Percentiles rank a stretch among this genome's conserved stretches.
Evolutionary conservation across 1,139 yeast genomes (phyloP).

Genomic region (Sugiyamaella castrensis): DNA sequence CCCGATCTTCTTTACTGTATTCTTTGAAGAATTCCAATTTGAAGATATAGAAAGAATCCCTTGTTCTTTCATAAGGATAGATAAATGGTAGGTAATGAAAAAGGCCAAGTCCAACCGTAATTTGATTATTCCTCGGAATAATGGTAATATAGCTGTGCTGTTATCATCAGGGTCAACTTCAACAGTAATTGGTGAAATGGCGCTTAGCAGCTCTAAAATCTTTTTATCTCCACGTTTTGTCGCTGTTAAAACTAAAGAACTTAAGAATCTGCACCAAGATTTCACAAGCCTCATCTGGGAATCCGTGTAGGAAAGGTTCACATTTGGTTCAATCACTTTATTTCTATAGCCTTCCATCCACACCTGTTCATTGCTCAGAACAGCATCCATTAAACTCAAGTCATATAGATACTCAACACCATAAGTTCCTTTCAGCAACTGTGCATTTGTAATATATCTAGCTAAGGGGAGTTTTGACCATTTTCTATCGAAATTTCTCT

Average conservation of each 20-base stretch:
- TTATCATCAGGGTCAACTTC: conserved; percentile 55
- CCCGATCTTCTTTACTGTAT: too few species aligned
- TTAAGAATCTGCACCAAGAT: conserved; percentile 73
- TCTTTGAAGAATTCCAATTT: too few species aligned
- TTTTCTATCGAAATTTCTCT: conserved; percentile 45
- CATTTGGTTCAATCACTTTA: conserved; percentile 57
- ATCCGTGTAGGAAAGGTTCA: conserved; percentile 60
- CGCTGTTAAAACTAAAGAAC: conserved; percentile 55
- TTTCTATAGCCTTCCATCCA: conserved; percentile 54
- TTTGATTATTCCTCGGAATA: conserved; percentile 52
- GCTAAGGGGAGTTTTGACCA: conserved; percentile 50
- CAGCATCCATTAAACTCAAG: conserved; percentile 58
- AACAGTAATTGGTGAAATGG: conserved; percentile 50
- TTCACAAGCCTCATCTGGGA: conserved; percentile 69
- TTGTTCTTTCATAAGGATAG: too few species aligned
- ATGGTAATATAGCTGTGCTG: conserved; percentile 40
- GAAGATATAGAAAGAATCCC: too few species aligned
- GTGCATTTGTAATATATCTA: conserved; percentile 43
- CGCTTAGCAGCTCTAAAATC: conserved; percentile 37
- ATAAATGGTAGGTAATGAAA: conserved; percentile 53
- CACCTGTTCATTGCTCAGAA: conserved; percentile 46
- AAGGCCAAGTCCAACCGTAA: conserved; percentile 71
- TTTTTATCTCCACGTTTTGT: conserved; percentile 34
- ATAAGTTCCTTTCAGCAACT: conserved; percentile 33
- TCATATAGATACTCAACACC: conserved; percentile 57